Conservation (phyloP, 2,329 filamentous ascomycete species). For the Pseudogymnoascus verrucosus region DNA sequence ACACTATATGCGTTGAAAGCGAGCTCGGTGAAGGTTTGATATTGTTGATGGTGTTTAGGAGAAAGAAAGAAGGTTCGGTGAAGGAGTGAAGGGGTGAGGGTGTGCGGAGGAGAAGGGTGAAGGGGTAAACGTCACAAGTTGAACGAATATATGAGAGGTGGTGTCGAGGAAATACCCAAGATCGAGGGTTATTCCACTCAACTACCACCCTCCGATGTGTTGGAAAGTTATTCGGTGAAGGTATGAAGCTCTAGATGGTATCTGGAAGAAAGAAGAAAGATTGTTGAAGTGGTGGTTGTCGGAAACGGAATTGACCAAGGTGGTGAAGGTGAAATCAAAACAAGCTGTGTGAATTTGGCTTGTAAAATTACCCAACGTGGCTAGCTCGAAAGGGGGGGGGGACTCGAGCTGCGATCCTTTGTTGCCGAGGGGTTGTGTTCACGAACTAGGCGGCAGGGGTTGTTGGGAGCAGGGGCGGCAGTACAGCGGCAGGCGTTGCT, state of each 20-base stretch:
- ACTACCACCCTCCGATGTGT: neutral
- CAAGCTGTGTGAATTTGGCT: neutral
- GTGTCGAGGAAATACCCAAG: neutral
- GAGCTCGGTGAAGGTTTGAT: neutral
- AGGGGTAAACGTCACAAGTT: neutral
- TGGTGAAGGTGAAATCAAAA: conserved; percentile 1
- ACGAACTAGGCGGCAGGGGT: neutral
- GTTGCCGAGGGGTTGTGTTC: neutral
- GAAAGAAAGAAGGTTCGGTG: neutral
- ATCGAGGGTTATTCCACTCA: neutral
- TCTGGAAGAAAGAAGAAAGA: neutral
- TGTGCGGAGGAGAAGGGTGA: neutral
- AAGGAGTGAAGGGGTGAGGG: neutral
- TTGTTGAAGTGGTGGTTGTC: neutral
- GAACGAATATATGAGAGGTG: neutral
- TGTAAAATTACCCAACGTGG: neutral
- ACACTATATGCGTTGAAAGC: neutral
- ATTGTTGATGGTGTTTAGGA: neutral
- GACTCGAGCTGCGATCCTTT: neutral
- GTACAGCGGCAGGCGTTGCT: neutral
- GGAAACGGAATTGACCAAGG: neutral
- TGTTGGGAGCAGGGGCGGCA: neutral
- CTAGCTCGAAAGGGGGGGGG: neutral
- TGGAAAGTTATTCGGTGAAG: neutral
- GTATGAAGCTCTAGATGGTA: neutral